phyloP scores from a whole-genome alignment of 2,329 filamentous ascomycete genomes.

The Eurotiales sp. region DNA sequence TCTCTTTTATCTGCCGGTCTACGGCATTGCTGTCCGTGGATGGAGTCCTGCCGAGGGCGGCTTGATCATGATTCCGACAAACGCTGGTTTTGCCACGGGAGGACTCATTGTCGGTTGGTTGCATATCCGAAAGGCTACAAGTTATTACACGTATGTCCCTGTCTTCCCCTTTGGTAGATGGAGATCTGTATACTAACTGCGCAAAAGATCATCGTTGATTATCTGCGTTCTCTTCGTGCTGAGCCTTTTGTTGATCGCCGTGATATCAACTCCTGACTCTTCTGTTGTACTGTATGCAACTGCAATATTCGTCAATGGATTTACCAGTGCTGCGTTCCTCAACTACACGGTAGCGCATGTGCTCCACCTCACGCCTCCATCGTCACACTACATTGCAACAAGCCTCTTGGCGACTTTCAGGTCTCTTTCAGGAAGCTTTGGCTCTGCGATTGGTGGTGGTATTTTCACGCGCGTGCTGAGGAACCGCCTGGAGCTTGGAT shows the following conservation, averaged over 20 bases:
- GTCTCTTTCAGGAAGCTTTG: slow-evolving; percentile 60
- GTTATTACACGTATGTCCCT: slow-evolving; percentile 60
- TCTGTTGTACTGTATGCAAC: slow-evolving; percentile 54
- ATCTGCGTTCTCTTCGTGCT: slow-evolving; percentile 60
- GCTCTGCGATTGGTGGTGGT: slow-evolving; percentile 73
- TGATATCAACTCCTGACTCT: slow-evolving; percentile 52
- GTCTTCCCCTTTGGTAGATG: neutral
- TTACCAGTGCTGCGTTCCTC: slow-evolving; percentile 66
- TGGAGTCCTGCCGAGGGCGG: slow-evolving; percentile 68
- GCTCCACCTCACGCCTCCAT: slow-evolving; percentile 64
- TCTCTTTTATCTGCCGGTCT: slow-evolving; percentile 76
- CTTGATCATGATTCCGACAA: slow-evolving; percentile 75
- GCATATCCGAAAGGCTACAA: slow-evolving; percentile 68
- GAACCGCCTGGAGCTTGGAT: slow-evolving; percentile 54
- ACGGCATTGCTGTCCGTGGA: slow-evolving; percentile 70
- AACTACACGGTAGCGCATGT: slow-evolving; percentile 82
- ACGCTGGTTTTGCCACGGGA: slow-evolving; percentile 71
- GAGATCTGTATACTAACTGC: slow-evolving; percentile 5
- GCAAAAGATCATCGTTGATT: slow-evolving; percentile 51
- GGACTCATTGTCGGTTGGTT: slow-evolving; percentile 70
- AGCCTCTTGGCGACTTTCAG: slow-evolving; percentile 75
- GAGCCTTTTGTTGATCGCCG: slow-evolving; percentile 56
- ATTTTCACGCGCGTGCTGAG: slow-evolving; percentile 64
- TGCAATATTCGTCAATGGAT: slow-evolving; percentile 65
- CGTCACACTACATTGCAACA: slow-evolving; percentile 70